Evolutionary conservation across 805 yeast genomes (phyloP).

Genomic region (Ogataea degrootiae): DNA sequence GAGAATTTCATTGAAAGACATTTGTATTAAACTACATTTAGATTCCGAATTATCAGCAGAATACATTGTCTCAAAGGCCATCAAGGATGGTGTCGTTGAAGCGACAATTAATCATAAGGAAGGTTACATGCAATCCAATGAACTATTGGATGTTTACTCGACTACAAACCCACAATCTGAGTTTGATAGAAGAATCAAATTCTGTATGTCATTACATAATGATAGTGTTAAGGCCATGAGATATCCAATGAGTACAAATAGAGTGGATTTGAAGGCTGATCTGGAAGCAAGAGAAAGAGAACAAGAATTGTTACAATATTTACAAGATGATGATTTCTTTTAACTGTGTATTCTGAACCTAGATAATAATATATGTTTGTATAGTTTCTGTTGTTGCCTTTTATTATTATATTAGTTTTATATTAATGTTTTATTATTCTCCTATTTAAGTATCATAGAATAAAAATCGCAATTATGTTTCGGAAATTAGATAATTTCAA

Average conservation of each 20-base stretch:
- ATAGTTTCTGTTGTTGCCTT: constrained; percentile 32
- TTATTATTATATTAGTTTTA: constrained; percentile 17
- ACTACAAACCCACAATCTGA: constrained; percentile 82
- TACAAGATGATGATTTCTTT: constrained; percentile 46
- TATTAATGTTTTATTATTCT: background rate
- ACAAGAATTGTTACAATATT: constrained; percentile 33
- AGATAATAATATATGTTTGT: background rate
- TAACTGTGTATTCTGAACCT: constrained; percentile 1
- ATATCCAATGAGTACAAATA: constrained; percentile 62
- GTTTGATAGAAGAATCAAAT: constrained; percentile 89
- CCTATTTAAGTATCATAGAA: background rate
- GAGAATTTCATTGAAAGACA: constrained; percentile 85
- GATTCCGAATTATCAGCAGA: constrained; percentile 96
- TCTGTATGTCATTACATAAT: constrained; percentile 84
- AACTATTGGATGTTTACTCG: constrained; percentile 79
- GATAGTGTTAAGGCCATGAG: constrained; percentile 95
- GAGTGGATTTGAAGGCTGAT: constrained; percentile 45
- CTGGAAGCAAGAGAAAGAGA: constrained; percentile 55
- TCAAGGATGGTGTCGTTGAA: constrained; percentile 95
- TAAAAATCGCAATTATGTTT: background rate
- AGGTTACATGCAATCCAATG: constrained; percentile 89
- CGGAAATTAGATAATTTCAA: constrained; percentile 19
- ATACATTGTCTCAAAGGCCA: constrained; percentile 93
- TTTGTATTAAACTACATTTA: constrained; percentile 84
- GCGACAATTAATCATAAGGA: constrained; percentile 87